These are phyloP conservation scores for Pleurotus salmoneostramineus DNA, from an alignment of 768 basidiomycete species.

Conservation along the genomic window DNA sequence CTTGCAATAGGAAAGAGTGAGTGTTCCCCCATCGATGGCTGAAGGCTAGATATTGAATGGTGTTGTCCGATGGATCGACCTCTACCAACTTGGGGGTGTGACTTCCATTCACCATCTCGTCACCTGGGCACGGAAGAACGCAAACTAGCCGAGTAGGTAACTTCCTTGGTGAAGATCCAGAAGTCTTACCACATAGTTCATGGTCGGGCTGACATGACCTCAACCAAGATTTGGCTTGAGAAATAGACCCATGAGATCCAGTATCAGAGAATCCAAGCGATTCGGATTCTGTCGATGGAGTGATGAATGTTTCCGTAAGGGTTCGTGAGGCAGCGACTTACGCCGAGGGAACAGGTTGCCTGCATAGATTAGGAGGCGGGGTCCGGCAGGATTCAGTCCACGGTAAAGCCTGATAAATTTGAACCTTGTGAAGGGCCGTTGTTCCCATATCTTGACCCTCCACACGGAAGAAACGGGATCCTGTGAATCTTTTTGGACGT, in stretches of 20 bases:
- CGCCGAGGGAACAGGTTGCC: not conserved
- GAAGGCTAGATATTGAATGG: not conserved
- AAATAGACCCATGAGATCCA: not conserved
- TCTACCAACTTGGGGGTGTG: not conserved
- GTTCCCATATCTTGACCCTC: not conserved
- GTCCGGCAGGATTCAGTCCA: not conserved
- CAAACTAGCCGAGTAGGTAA: not conserved
- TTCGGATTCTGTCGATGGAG: not conserved
- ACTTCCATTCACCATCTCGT: not conserved
- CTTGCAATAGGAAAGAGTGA: not conserved
- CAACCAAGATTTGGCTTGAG: not conserved
- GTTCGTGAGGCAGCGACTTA: not conserved
- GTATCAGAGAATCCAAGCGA: not conserved
- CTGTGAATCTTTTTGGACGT: not conserved
- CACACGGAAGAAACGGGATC: not conserved
- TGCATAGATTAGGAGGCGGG: not conserved
- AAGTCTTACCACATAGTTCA: not conserved
- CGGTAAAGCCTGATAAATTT: not conserved
- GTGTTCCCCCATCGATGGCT: not conserved
- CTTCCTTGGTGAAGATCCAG: not conserved
- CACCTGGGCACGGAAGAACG: not conserved
- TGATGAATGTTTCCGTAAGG: not conserved
- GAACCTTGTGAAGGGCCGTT: not conserved
- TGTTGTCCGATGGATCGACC: not conserved
- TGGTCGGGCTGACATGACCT: not conserved